Evolutionary conservation across 225 moss, liverwort and hornwort species (phyloP), one percentile per base, ranked within the genome.

Genomic region (Asterella californica): DNA sequence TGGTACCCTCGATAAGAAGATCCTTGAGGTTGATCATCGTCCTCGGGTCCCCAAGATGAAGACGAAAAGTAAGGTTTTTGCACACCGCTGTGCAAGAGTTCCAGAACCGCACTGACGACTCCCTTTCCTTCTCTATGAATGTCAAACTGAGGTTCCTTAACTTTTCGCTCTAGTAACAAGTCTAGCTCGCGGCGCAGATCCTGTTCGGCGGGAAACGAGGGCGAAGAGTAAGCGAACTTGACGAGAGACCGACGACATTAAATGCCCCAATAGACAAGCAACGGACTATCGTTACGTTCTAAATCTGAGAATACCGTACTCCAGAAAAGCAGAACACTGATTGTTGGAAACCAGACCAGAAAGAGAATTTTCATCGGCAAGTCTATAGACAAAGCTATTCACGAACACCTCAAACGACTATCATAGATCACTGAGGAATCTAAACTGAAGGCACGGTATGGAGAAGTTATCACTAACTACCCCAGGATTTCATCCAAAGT

Each of bases 131-230:
- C 97, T 53, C 72, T 85, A 79, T 99, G 95, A 57, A 99, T 92
- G 79, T 95, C 94, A 78, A 91, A 91, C 37, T 93, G 87, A 50
- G 99, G 99, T 52, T 95, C 90, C 81, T 91, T 90, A 70, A 99
- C 88, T 82, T 99, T 99, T 78, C 88, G 90, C 59, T 90, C 93
- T 14, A 99, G 87, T 0, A 99, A 87, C 59, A 89, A 78, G 83
- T 99, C 99, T 50, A 99, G 90, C 85, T 95, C 91, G 62, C 86
- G 85, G 45, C 95, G 92, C 81, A 99, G 78, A 77, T 99, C 93
- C 99, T 99, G 88, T 81, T 73, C 27, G 37, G 67, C 18, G 33
- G 14, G 3, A 18, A 75, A 64, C 38, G 47, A 70, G 48, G 29
- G 73, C 62, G 70, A 68, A 66, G 59, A 25, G 46, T 27, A 33